Percentiles rank a stretch among this genome's conserved stretches.
Evolutionary conservation across 192 early-diverging fungal genomes (phyloP).

Genomic region (Umbelopsis vinacea): DNA sequence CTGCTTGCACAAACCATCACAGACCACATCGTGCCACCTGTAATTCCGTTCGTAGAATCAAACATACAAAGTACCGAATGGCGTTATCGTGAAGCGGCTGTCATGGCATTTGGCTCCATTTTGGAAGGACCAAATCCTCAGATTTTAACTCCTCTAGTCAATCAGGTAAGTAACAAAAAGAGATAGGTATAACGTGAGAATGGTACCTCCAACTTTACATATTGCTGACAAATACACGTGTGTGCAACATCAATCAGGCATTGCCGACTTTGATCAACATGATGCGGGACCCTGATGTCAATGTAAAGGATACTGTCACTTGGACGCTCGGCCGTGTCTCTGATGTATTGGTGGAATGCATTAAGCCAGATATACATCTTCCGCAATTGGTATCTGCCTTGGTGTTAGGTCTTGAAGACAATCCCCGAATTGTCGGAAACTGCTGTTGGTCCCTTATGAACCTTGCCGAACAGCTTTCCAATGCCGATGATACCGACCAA

Average conservation of each 20-base stretch:
- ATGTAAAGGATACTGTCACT: slow-evolving; percentile 97
- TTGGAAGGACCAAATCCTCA: slow-evolving; percentile 85
- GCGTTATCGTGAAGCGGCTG: slow-evolving; percentile 94
- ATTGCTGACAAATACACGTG: slow-evolving; percentile 19
- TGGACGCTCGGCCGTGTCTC: slow-evolving; percentile 98
- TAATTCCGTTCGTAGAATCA: slow-evolving; percentile 89
- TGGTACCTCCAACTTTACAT: neutral
- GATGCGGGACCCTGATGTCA: slow-evolving; percentile 83
- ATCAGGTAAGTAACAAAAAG: slow-evolving; percentile 48
- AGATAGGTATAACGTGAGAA: neutral
- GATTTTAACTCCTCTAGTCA: slow-evolving; percentile 70
- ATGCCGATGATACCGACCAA: slow-evolving; percentile 55
- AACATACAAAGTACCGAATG: slow-evolving; percentile 88
- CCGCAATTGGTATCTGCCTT: slow-evolving; percentile 76
- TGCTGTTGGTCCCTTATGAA: slow-evolving; percentile 98
- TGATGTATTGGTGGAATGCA: slow-evolving; percentile 76
- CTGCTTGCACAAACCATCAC: slow-evolving; percentile 83
- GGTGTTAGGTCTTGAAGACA: slow-evolving; percentile 83
- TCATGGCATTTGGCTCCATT: slow-evolving; percentile 99
- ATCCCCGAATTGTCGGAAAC: slow-evolving; percentile 88
- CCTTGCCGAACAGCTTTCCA: slow-evolving; percentile 82
- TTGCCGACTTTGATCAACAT: slow-evolving; percentile 87
- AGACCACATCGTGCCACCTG: slow-evolving; percentile 78
- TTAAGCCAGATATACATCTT: slow-evolving; percentile 75
- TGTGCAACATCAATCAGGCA: slow-evolving; percentile 47